Conservation (phyloP, 2,329 filamentous ascomycete species). For the Verticillium isaacii region DNA sequence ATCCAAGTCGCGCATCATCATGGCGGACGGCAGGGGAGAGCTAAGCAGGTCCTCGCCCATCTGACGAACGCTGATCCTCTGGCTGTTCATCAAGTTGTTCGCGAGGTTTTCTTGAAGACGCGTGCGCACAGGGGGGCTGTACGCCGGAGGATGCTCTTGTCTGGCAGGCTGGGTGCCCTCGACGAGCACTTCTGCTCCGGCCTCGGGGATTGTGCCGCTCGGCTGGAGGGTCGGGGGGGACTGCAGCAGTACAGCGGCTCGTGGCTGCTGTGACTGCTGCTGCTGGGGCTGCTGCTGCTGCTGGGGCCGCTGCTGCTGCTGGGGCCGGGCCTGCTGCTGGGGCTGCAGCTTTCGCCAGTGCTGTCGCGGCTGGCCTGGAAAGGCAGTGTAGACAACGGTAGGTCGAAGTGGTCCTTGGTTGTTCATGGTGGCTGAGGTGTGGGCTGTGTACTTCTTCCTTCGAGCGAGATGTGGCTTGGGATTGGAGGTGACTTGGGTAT, state of each 20-base stretch:
- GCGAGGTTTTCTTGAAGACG: slow-evolving; percentile 65
- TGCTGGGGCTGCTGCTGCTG: background rate
- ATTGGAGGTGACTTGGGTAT: too few relatives aligned
- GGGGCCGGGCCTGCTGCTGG: too few relatives aligned
- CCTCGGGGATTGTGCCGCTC: background rate
- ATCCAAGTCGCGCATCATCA: background rate
- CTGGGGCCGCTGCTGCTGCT: too few relatives aligned
- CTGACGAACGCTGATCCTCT: background rate
- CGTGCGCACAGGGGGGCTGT: slow-evolving; percentile 24
- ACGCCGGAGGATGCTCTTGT: slow-evolving; percentile 11
- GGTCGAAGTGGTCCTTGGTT: too few relatives aligned
- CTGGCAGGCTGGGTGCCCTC: background rate
- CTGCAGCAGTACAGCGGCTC: background rate
- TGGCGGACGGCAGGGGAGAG: background rate
- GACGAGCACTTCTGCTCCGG: slow-evolving; percentile 1
- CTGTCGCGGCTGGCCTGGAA: too few relatives aligned
- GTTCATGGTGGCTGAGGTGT: too few relatives aligned
- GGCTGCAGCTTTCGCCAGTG: too few relatives aligned
- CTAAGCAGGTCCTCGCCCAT: background rate
- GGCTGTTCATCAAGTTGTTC: background rate
- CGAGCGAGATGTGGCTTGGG: too few relatives aligned
- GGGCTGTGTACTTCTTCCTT: too few relatives aligned
- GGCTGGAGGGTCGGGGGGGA: background rate
- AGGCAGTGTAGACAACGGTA: too few relatives aligned
- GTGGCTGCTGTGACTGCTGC: too few relatives aligned